Base-by-base conservation (phyloP, 371 early-diverging fungal species). In the Umbelopsis sp. region DNA sequence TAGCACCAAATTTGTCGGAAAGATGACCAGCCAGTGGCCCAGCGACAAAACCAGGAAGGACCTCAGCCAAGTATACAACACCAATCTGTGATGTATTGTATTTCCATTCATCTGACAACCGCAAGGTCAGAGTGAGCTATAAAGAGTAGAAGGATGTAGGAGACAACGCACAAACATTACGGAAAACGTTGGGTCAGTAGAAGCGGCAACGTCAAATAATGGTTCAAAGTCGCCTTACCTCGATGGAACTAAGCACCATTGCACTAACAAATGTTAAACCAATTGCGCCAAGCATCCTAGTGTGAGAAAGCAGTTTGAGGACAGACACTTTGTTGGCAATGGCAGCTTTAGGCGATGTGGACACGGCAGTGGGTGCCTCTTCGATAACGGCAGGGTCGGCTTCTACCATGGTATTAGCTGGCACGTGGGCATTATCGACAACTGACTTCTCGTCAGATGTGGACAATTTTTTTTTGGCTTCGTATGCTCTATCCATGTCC, bases 101-200 rank as follows among this genome's bases (percentile, higher is more conserved):
- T 2, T 65, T 41, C 78, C 85, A 88, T 65, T 86, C 86, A 11
- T 79, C 77, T 2, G 82, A 82, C n/a, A 88, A 72, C 32, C 83
- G 80, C 78, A 84, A 81, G 0, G 88, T 80, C n/a, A 88, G 45
- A 1, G 86, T 86, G 4, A 87, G 85, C 80, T 88, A 79, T 22
- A n/a, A 25, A 3, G 44, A n/a, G 50, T 46, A 22, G 5, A 5
- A 41, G 2, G 12, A 7, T 10, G 12, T 41, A 12, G 41, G 7
- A 10, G 5, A 7, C 22, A 7, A 4, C 5, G 22, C 22, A 22
- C 22, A 22, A 22, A 22, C 22, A 22, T 22, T 22, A 22, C 22
- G 22, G 22, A 22, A 22, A 22, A 22, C 22, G 0, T 24, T 45
- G 20, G 46, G 44, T 45, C 16, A 32, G 14, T 18, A 48, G 20